A percentile compares a stretch with the other conserved stretches of the same genome.
These are phyloP conservation scores for Xylariaceae sp. DNA, from an alignment of 2,329 filamentous ascomycete genomes.

Conservation along the genomic window DNA sequence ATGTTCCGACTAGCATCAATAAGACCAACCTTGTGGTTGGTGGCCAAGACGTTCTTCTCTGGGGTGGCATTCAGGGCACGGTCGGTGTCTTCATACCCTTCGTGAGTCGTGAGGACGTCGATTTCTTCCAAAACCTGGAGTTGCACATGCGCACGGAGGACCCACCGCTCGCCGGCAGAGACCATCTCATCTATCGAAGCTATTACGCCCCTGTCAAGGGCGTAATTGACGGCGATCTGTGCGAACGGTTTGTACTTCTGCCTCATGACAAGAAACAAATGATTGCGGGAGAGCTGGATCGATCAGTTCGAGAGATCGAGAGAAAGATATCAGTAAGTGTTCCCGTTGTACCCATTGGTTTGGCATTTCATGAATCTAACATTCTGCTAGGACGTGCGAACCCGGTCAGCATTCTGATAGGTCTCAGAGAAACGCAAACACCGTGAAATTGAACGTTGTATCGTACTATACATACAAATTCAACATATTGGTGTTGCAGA, in stretches of 20 bases:
- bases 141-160: constrained; percentile 82
- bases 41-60: constrained; percentile 84
- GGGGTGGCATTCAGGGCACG: constrained; percentile 91
- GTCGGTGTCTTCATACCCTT: constrained; percentile 93
- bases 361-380: constrained; percentile 23
- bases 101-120: constrained; percentile 82
- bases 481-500: not conserved
- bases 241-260: constrained; percentile 82
- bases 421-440: not conserved
- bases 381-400: constrained; percentile 47
- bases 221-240: constrained; percentile 92
- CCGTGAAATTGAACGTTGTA: not conserved
- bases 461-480: not conserved
- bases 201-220: constrained; percentile 98
- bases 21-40: constrained; percentile 88
- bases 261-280: constrained; percentile 87
- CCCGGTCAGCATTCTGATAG: constrained; percentile 51
- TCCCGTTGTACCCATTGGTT: not conserved
- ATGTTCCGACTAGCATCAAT: constrained; percentile 84
- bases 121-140: constrained; percentile 95
- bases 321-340: constrained; percentile 75
- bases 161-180: constrained; percentile 80
- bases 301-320: constrained; percentile 88
- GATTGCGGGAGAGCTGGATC: constrained; percentile 89
- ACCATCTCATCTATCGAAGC: constrained; percentile 90